Evolutionary conservation across 208 protist genomes (phyloP), one percentile per base, ranked within the genome.

Genomic region (Leishmania mexicana): DNA sequence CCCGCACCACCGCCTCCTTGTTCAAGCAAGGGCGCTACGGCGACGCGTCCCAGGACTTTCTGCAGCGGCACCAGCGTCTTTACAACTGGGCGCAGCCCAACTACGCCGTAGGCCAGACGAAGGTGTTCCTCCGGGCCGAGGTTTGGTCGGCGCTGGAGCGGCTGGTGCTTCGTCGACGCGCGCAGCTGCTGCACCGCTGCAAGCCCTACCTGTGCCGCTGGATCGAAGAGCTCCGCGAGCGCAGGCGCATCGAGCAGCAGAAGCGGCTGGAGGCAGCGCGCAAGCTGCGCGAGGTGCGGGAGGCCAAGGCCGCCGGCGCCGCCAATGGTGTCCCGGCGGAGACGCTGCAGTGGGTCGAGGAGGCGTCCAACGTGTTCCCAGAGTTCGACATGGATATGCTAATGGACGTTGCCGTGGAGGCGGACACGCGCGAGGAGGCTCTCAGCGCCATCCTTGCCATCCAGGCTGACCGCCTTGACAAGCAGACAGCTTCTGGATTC

Each of bases 71-170:
- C 78, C 84, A 95, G 80, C 83, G 84, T 28, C 68, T 97, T 17
- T 96, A 95, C 81, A 31, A 60, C 31, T 96, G 90, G 91, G 45
- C 76, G 21, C 84, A 71, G 60, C 95, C 92, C 1, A 93, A 96
- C 88, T 97, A 90, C 77, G 95, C 90, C 6, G 85, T 97, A 35
- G 95, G 95, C 45, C 90, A 91, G 86, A 97, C 90, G 31, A 97
- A 98, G 84, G 95, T 98, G 21, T 98, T 98, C 85, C 78, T 96
- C 6, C 90, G 90, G n/a, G 91, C 92, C 3, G 90, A 97, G 79
- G 92, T 97, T 79, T 96, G 92, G 91, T 92, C 92, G 31, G 88
- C 86, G 42, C 89, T 98, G 10, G 93, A 98, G 86, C 92, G 91
- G 28, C 83, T 95, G 47, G 83, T 93, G 75, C 85, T 96, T 70